Evolutionary conservation across 1,284 basidiomycete genomes (phyloP), one percentile per base, ranked within the genome.

Genomic region (Rhodotorula mucilaginosa): DNA sequence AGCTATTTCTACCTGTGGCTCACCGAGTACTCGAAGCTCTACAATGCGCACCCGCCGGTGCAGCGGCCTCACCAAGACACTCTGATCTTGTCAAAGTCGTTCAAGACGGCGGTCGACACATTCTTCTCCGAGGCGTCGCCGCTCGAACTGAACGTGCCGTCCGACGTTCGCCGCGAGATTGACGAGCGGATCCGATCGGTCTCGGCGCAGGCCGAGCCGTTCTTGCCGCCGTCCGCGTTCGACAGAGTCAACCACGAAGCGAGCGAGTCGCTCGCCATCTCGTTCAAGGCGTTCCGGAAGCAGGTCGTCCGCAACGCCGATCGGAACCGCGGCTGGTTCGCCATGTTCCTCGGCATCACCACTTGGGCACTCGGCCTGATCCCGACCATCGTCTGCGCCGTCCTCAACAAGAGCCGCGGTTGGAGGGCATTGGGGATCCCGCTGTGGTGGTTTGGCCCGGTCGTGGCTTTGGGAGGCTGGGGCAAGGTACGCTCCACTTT

Each of bases 141-240:
- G 13, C 70, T 74, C 51, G 73, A 74, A 61, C 56, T 74, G 65
- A 74, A 74, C 70, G 64, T 74, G 21, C 70, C 73, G 15, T 69
- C 73, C 47, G 70, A 74, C 60, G 54, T 74, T 6, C 62, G 73
- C 46, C 70, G 70, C 51, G 63, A 69, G 5, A 57, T 74, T 56
- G 73, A 72, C 52, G 47, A 58, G 5, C 65, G 48, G 46, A 68
- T 74, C 63, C 48, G 46, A 3, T 29, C 44, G 10, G 67, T 61
- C 54, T 56, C 21, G 13, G 61, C 49, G 23, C 59, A 44, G 31
- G 61, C 29, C 47, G 70, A 72, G 52, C 13, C 62, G 5, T 74
- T 72, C 67, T 65, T 74, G 21, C 70, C 73, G 16, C 73, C 73
- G 21, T 29, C 61, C 3, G 73, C 70, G 0, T 74, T 74, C 58